A percentile compares a stretch with the other conserved stretches of the same genome.
Evolutionary conservation across 1,139 yeast genomes (phyloP).

Genomic region (Saccharomyces hybrid): DNA sequence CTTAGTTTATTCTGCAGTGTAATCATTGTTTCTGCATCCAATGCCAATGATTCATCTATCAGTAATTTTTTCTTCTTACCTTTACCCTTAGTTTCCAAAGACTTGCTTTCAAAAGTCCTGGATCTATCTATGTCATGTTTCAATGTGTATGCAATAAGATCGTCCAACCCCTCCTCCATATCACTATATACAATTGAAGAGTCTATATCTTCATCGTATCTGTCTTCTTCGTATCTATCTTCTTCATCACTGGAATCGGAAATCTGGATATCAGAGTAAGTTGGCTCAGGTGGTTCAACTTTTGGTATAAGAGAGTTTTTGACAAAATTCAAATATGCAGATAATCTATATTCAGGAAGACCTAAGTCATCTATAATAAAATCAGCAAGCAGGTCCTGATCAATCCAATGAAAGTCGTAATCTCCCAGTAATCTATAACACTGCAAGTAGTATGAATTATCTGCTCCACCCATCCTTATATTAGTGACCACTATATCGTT

Average conservation of each 20-base stretch:
- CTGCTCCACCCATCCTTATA: conserved; percentile 43
- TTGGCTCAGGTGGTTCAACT: conserved; percentile 31
- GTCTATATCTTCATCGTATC: conserved; percentile 35
- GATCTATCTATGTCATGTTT: conserved; percentile 31
- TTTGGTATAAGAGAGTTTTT: conserved; percentile 38
- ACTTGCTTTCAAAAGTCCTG: conserved; percentile 35
- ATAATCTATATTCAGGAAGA: conserved; percentile 47
- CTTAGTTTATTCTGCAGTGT: conserved; percentile 38
- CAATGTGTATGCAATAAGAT: conserved; percentile 42
- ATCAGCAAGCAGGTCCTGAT: conserved; percentile 44
- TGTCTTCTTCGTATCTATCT: conserved; percentile 25
- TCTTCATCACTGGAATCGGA: conserved; percentile 31
- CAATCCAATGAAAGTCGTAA: conserved; percentile 49
- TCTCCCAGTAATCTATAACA: conserved; percentile 46
- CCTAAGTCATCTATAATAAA: conserved; percentile 43
- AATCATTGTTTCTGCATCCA: conserved; percentile 32
- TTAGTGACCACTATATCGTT: conserved; percentile 45
- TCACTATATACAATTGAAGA: conserved; percentile 19
- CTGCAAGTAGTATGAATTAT: conserved; percentile 43
- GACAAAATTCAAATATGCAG: conserved; percentile 44
- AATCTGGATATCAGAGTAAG: conserved; percentile 38
- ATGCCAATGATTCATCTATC: conserved; percentile 44
- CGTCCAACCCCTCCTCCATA: conserved; percentile 36
- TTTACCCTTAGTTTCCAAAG: conserved; percentile 44
- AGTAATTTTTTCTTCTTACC: conserved; percentile 53